phyloP scores from a whole-genome alignment of 352 stramenopile genomes.

The Phytophthora litchii region DNA sequence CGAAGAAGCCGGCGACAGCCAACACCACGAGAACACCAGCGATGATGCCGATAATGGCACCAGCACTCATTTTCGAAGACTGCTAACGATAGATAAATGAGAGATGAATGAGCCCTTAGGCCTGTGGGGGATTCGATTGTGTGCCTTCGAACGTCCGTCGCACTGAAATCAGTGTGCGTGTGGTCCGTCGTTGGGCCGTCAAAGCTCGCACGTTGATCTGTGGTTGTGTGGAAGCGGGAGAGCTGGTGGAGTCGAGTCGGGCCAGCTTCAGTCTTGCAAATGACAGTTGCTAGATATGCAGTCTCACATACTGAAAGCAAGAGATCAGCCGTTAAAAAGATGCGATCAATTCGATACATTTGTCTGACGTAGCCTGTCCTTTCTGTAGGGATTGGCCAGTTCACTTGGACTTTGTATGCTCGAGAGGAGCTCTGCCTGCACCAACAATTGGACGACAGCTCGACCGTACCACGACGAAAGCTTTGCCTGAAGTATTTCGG shows the following conservation, averaged over 20 bases:
- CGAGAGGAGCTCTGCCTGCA: not conserved
- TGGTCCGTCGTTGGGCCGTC: constrained; percentile 27
- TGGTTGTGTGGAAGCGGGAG: constrained; percentile 25
- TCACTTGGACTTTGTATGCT: constrained; percentile 18
- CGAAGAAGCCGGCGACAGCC: constrained; percentile 43
- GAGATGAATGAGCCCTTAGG: constrained; percentile 15
- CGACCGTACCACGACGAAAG: constrained; percentile 6
- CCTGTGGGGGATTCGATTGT: constrained; percentile 26
- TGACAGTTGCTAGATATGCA: not conserved
- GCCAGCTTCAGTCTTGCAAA: constrained; percentile 12
- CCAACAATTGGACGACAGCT: constrained; percentile 10
- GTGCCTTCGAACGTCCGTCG: constrained; percentile 17
- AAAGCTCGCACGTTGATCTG: constrained; percentile 17
- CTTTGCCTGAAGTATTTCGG: constrained; percentile 5
- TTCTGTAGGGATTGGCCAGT: not conserved
- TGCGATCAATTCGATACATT: constrained; percentile 5
- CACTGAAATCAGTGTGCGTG: constrained; percentile 27
- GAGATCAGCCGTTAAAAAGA: constrained; percentile 15
- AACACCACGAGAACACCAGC: constrained; percentile 43
- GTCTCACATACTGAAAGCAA: constrained; percentile 18
- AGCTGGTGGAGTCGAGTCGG: constrained; percentile 10
- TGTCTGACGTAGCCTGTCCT: not conserved
- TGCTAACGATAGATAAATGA: not conserved
- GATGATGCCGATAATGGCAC: constrained; percentile 50
- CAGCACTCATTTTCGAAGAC: constrained; percentile 42